Percentiles rank a stretch among this genome's conserved stretches.
These are phyloP conservation scores for Colletotrichum cuscutae DNA, from an alignment of 2,329 filamentous ascomycete species.

Conservation along the genomic window DNA sequence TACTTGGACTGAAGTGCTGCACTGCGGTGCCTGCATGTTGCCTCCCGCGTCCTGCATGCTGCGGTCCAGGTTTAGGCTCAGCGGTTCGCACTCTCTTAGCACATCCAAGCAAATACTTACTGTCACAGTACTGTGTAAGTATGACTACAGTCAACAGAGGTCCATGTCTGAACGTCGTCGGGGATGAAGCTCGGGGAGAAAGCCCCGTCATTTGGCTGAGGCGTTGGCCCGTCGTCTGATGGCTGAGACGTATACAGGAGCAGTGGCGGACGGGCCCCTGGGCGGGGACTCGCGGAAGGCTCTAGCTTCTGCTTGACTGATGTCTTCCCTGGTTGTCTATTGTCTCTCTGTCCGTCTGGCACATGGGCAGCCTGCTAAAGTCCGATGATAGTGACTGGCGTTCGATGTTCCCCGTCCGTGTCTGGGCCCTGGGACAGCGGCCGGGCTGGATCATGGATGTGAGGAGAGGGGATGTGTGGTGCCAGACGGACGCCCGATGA, in stretches of 20 bases:
- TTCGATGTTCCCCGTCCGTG: background rate
- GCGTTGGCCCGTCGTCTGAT: conserved; percentile 18
- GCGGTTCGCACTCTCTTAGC: background rate
- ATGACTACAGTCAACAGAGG: background rate
- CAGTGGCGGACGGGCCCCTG: background rate
- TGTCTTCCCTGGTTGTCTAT: background rate
- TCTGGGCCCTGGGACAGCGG: background rate
- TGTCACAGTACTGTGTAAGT: too few relatives aligned
- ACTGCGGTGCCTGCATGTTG: background rate
- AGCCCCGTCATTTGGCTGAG: background rate
- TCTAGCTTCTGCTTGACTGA: background rate
- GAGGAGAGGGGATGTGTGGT: background rate
- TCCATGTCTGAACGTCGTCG: background rate
- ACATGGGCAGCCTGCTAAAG: background rate
- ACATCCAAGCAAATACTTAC: background rate
- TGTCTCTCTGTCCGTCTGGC: background rate
- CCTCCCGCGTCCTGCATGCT: background rate
- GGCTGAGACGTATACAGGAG: conserved; percentile 1
- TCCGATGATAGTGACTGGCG: background rate
- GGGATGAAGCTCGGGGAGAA: too few relatives aligned
- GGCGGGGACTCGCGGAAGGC: background rate
- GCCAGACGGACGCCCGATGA: background rate
- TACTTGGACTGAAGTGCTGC: background rate
- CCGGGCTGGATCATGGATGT: background rate
- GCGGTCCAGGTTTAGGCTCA: background rate